Conservation (phyloP, 2,329 filamentous ascomycete genomes). For the Exserohilum rostratum region DNA sequence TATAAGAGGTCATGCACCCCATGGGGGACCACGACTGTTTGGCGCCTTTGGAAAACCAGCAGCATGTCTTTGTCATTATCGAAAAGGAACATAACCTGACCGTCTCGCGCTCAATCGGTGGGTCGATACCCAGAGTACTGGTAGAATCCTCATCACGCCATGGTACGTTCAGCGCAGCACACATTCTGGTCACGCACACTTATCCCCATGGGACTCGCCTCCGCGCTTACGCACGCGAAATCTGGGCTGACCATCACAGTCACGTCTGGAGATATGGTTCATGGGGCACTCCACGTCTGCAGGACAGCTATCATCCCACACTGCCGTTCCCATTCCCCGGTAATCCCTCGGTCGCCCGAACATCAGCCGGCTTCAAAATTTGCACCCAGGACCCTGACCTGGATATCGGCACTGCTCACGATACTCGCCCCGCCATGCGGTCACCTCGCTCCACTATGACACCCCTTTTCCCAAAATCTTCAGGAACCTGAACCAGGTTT, state of each 20-base stretch:
- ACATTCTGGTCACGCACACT: not conserved
- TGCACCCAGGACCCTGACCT: slow-evolving; percentile 6
- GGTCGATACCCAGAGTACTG: not conserved
- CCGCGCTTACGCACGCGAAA: slow-evolving; percentile 4
- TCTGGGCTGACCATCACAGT: slow-evolving; percentile 10
- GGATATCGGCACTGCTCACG: slow-evolving; percentile 11
- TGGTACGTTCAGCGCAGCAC: not conserved
- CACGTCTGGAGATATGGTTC: slow-evolving; percentile 3
- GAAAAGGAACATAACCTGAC: not conserved
- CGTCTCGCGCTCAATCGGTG: not conserved
- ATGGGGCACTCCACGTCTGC: slow-evolving; percentile 7
- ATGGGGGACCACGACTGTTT: slow-evolving; percentile 13
- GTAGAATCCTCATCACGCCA: not conserved
- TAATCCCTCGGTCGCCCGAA: slow-evolving; percentile 15
- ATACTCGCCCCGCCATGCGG: slow-evolving; percentile 9
- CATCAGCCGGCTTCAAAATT: slow-evolving; percentile 18
- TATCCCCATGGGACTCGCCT: not conserved
- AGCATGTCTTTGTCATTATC: not conserved
- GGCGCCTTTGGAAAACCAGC: slow-evolving; percentile 2
- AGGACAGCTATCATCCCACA: slow-evolving; percentile 5
- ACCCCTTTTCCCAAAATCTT: slow-evolving; percentile 30
- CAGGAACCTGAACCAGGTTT: slow-evolving; percentile 22
- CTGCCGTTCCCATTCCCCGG: slow-evolving; percentile 7
- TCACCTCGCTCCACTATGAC: slow-evolving; percentile 23
- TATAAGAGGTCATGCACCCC: slow-evolving; percentile 18